Evolutionary conservation across 2,329 filamentous ascomycete species (phyloP).

Genomic region (Pseudogymnoascus sp.): DNA sequence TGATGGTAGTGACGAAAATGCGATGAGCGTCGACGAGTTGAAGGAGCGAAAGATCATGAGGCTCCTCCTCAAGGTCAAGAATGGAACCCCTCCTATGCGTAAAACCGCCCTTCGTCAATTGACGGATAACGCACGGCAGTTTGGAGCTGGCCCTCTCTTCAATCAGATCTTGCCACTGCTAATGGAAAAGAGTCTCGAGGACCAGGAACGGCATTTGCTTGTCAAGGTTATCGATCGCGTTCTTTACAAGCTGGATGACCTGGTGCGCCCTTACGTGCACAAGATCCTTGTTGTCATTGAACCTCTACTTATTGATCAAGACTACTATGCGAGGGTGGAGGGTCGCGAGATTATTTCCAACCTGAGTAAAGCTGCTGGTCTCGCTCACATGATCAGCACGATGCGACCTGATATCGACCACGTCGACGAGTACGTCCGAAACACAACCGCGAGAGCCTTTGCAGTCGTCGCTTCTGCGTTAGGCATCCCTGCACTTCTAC

Average conservation of each 20-base stretch:
- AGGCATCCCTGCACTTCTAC: slow-evolving; percentile 88
- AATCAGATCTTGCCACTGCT: slow-evolving; percentile 94
- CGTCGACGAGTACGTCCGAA: slow-evolving; percentile 95
- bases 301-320: slow-evolving; percentile 96
- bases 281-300: slow-evolving; percentile 99
- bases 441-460: slow-evolving; percentile 94
- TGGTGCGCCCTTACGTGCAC: slow-evolving; percentile 93
- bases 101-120: slow-evolving; percentile 96
- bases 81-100: slow-evolving; percentile 95
- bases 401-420: slow-evolving; percentile 99
- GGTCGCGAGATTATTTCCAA: slow-evolving; percentile 99
- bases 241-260: slow-evolving; percentile 94
- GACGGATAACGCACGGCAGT: slow-evolving; percentile 93
- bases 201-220: slow-evolving; percentile 93
- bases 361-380: slow-evolving; percentile 87
- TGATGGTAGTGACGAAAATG: slow-evolving; percentile 85
- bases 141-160: slow-evolving; percentile 88
- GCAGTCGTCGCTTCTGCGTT: slow-evolving; percentile 94
- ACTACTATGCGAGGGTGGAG: slow-evolving; percentile 97
- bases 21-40: slow-evolving; percentile 84
- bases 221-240: slow-evolving; percentile 99
- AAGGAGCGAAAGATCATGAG: slow-evolving; percentile 99
- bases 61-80: slow-evolving; percentile 94
- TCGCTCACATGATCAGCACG: slow-evolving; percentile 98
- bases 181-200: slow-evolving; percentile 97